Percentiles rank a stretch among this genome's conserved stretches.
These are phyloP conservation scores for Entomortierella beljakovae DNA, from an alignment of 192 early-diverging fungal species.

Conservation along the genomic window DNA sequence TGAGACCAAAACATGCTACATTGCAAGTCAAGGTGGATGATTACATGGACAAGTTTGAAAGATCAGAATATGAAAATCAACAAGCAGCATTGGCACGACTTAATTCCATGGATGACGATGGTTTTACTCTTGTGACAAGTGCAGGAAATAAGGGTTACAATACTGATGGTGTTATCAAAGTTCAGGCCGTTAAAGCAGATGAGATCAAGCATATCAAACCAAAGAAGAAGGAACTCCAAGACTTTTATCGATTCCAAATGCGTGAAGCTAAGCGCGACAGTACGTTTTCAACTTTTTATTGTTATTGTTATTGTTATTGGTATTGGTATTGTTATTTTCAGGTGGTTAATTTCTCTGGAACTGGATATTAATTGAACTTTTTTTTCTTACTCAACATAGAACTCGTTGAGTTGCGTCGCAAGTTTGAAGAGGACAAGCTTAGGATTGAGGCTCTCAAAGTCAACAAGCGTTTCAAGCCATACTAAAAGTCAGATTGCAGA, in stretches of 20 bases:
- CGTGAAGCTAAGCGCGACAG: conserved; percentile 90
- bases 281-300: conserved; percentile 53
- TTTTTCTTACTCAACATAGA: conserved; percentile 61
- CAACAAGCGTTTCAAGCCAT: conserved; percentile 87
- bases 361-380: background rate
- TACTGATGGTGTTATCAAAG: conserved; percentile 74
- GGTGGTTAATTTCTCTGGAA: conserved; percentile 1
- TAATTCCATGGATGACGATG: conserved; percentile 93
- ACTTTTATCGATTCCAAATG: conserved; percentile 98
- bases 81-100: conserved; percentile 70
- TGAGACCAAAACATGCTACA: conserved; percentile 45
- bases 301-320: background rate
- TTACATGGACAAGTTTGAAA: conserved; percentile 83
- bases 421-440: conserved; percentile 94
- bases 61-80: conserved; percentile 77
- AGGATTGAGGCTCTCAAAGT: conserved; percentile 85
- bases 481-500: conserved; percentile 59
- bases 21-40: conserved; percentile 77
- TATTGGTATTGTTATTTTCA: background rate
- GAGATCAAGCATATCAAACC: conserved; percentile 67
- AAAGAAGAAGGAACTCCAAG: conserved; percentile 85
- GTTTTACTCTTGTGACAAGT: conserved; percentile 88
- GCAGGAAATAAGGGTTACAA: conserved; percentile 74
- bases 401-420: conserved; percentile 86
- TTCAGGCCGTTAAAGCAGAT: conserved; percentile 68